A percentile compares a stretch with the other conserved stretches of the same genome.
These are phyloP conservation scores for Apiotrichum montevideense DNA, from an alignment of 1,284 basidiomycete species.

Conservation along the genomic window DNA sequence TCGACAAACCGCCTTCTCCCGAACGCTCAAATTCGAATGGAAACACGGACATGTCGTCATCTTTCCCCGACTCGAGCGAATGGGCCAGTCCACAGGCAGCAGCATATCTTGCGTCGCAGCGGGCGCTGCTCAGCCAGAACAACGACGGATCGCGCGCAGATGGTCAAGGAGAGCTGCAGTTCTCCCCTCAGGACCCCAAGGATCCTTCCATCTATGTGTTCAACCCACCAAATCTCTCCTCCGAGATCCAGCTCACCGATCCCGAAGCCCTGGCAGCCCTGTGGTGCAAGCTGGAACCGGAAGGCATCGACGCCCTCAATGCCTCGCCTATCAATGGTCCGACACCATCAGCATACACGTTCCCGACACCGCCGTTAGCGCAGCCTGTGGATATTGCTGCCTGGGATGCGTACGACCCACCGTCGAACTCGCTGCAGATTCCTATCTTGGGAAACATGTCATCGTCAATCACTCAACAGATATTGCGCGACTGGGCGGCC, in stretches of 20 bases:
- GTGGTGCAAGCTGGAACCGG: constrained; percentile 15
- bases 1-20: not conserved
- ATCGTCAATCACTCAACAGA: not conserved
- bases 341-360: not conserved
- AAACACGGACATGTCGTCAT: not conserved
- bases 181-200: not conserved
- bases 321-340: not conserved
- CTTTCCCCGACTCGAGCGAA: not conserved
- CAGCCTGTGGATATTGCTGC: not conserved
- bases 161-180: not conserved
- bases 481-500: not conserved
- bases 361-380: not conserved
- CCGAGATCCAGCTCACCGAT: constrained; percentile 1
- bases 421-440: not conserved
- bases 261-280: constrained; percentile 12
- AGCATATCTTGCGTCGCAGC: not conserved
- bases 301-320: not conserved
- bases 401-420: not conserved
- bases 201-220: not conserved
- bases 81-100: not conserved
- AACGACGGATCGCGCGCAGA: not conserved
- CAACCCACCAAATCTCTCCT: not conserved
- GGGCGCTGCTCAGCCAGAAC: not conserved
- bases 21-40: not conserved
- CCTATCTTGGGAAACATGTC: not conserved